Evolutionary conservation across 2,329 filamentous ascomycete species (phyloP).

Genomic region (Aspergillaceae sp.): DNA sequence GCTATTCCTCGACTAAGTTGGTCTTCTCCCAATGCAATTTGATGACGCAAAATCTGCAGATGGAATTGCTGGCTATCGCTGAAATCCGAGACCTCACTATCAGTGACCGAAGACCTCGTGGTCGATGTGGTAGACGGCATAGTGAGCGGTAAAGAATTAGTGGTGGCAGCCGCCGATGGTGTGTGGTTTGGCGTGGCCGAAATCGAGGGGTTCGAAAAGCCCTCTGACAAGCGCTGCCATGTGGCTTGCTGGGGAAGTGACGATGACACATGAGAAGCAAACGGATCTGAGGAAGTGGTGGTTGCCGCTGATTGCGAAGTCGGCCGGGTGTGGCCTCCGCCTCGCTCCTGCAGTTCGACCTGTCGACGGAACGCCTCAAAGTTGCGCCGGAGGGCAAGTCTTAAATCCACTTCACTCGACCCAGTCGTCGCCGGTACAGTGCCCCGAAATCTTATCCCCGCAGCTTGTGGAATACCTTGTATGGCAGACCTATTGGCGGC

Average conservation of each 20-base stretch:
- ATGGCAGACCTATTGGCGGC: constrained; percentile 2
- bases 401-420: constrained; percentile 11
- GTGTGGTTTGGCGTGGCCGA: constrained; percentile 1
- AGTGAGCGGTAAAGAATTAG: constrained; percentile 1
- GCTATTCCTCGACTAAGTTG: constrained; percentile 19
- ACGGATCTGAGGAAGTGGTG: constrained; percentile 1
- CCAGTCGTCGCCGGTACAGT: constrained; percentile 1
- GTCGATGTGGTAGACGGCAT: neutral
- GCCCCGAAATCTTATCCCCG: constrained; percentile 5
- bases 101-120: neutral
- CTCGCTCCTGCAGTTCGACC: constrained; percentile 11
- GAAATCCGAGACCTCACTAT: neutral
- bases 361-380: constrained; percentile 15
- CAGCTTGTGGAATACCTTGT: constrained; percentile 1
- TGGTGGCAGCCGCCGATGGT: neutral
- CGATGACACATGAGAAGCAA: constrained; percentile 1
- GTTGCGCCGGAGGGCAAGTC: constrained; percentile 12
- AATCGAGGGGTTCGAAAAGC: constrained; percentile 1
- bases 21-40: constrained; percentile 20
- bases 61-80: constrained; percentile 4
- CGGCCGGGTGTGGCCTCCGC: constrained; percentile 1
- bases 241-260: constrained; percentile 1
- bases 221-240: constrained; percentile 3
- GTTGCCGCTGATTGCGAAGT: constrained; percentile 2
- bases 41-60: constrained; percentile 13